These are phyloP conservation scores for Coemansia sp. DNA, from an alignment of 192 early-diverging fungal genomes.

Conservation along the genomic window DNA sequence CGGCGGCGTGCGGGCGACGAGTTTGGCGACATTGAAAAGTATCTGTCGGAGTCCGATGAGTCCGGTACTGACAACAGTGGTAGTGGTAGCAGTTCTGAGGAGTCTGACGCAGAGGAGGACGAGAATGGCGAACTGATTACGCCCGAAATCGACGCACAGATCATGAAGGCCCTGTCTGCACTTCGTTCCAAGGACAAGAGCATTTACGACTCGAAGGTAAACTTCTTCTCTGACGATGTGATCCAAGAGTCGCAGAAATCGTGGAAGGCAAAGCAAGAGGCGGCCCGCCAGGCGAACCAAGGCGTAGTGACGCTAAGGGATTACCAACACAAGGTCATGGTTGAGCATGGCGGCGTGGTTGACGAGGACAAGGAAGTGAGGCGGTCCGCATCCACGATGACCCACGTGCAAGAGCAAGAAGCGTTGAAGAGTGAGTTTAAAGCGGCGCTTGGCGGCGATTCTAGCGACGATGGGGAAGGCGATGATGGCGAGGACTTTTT, in stretches of 20 bases:
- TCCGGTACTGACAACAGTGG: constrained; percentile 24
- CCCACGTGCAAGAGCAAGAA: constrained; percentile 85
- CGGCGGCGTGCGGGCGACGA: constrained; percentile 46
- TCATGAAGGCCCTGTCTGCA: constrained; percentile 86
- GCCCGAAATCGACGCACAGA: constrained; percentile 88
- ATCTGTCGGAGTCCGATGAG: constrained; percentile 30
- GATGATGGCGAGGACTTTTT: constrained; percentile 74
- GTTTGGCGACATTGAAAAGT: constrained; percentile 40
- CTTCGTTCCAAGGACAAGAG: constrained; percentile 75
- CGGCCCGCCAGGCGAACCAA: constrained; percentile 20
- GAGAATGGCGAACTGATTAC: constrained; percentile 80
- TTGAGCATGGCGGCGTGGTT: constrained; percentile 57
- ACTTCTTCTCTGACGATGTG: constrained; percentile 72
- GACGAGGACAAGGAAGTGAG: constrained; percentile 38
- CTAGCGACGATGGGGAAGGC: constrained; percentile 50
- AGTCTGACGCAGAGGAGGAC: constrained; percentile 77
- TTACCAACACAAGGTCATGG: constrained; percentile 72
- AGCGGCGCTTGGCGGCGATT: constrained; percentile 56
- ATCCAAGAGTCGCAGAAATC: constrained; percentile 38
- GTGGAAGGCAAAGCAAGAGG: constrained; percentile 41
- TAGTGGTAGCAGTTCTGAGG: constrained; percentile 43
- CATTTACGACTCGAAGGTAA: constrained; percentile 76
- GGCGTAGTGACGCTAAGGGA: constrained; percentile 74
- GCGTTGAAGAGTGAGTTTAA: constrained; percentile 75
- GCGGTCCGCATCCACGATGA: constrained; percentile 30